phyloP scores from a whole-genome alignment of 768 basidiomycete genomes.

The Podaxis rugospora region DNA sequence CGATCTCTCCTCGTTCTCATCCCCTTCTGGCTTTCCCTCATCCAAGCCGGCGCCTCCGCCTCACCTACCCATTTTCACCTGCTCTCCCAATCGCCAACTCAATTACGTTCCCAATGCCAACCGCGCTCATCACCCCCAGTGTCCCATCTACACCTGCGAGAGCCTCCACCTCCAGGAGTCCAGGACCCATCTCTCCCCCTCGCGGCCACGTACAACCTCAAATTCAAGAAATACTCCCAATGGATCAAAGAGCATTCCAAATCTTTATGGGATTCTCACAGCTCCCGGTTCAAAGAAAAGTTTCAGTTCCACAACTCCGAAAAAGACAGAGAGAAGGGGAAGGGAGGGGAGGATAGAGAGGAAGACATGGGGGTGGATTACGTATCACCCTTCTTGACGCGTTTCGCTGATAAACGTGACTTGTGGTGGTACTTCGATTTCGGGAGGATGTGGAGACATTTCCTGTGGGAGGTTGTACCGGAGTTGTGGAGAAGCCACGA shows the following conservation, averaged over 20 bases:
- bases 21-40: neutral
- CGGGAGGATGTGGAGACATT: neutral
- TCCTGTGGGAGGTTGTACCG: slow-evolving; percentile 1
- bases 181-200: neutral
- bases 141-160: neutral
- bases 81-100: neutral
- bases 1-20: neutral
- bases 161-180: neutral
- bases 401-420: neutral
- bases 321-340: too few relatives aligned
- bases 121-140: neutral
- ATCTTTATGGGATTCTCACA: neutral
- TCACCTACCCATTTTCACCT: neutral
- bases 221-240: slow-evolving; percentile 4
- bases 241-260: slow-evolving; percentile 2
- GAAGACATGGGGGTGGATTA: neutral
- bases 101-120: neutral
- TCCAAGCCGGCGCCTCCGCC: neutral
- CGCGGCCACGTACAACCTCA: neutral
- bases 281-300: neutral
- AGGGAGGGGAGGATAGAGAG: neutral
- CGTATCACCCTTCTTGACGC: slow-evolving; percentile 3
- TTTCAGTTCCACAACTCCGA: too few relatives aligned
- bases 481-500: neutral
- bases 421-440: neutral